These are phyloP conservation scores for Nitzschia putrida DNA, from an alignment of 108 stramenopile genomes.

Conservation along the genomic window DNA sequence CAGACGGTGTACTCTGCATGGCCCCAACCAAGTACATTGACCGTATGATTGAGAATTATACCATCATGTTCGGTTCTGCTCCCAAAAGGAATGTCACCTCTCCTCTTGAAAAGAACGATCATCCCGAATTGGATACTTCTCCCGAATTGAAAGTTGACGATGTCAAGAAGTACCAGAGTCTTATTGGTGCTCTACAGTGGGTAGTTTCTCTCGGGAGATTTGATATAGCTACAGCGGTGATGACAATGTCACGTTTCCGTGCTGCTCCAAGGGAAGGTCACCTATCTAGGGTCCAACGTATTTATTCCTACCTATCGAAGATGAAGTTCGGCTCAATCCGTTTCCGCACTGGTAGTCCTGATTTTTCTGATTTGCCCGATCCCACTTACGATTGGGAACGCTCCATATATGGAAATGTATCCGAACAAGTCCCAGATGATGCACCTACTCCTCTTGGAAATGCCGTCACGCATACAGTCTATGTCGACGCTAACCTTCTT, in stretches of 20 bases:
- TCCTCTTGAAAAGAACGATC: constrained; percentile 21
- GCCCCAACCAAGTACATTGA: constrained; percentile 37
- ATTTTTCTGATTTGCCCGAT: constrained; percentile 3
- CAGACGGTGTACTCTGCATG: constrained; percentile 26
- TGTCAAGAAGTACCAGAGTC: constrained; percentile 23
- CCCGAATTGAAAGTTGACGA: constrained; percentile 10
- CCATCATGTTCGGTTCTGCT: constrained; percentile 25
- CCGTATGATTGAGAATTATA: constrained; percentile 24
- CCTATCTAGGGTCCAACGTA: constrained; percentile 17
- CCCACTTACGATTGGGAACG: constrained; percentile 8
- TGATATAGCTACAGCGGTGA: constrained; percentile 34
- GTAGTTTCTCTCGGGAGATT: constrained; percentile 26
- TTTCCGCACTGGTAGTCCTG: constrained; percentile 17
- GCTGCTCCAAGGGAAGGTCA: constrained; percentile 27
- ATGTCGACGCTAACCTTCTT: constrained; percentile 39
- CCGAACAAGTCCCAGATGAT: constrained; percentile 12
- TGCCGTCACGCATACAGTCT: constrained; percentile 23
- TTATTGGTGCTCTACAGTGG: constrained; percentile 37
- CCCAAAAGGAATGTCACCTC: constrained; percentile 14
- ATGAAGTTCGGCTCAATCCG: constrained; percentile 22
- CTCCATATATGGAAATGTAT: constrained; percentile 11
- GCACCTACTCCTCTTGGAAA: no score
- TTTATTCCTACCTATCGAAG: constrained; percentile 30
- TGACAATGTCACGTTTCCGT: constrained; percentile 24
- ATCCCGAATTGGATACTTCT: constrained; percentile 39